These are phyloP conservation scores for Xylaria telfairii DNA, from an alignment of 495 filamentous ascomycete genomes.

Conservation along the genomic window DNA sequence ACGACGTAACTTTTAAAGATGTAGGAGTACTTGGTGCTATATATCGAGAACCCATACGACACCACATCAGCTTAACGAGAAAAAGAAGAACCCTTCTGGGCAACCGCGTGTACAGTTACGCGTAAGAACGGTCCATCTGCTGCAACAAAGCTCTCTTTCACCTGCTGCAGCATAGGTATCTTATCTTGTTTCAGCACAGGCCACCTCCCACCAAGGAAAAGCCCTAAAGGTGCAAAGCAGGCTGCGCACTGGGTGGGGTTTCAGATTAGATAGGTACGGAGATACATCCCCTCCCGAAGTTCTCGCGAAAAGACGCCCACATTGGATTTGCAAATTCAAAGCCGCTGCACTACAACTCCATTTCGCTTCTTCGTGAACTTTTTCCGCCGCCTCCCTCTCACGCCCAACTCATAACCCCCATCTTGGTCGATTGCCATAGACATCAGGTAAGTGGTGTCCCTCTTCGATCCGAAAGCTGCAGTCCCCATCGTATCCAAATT, in stretches of 20 bases:
- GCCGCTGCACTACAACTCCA: conserved; percentile 31
- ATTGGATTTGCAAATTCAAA: conserved; percentile 38
- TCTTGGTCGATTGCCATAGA: conserved; percentile 37
- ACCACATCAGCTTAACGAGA: no score
- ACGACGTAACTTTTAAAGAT: no score
- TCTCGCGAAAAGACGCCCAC: conserved; percentile 36
- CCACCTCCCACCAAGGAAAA: background rate
- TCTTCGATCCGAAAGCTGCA: background rate
- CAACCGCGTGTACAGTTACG: no score
- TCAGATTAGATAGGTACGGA: conserved; percentile 25
- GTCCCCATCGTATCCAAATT: background rate
- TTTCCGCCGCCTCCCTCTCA: conserved; percentile 32
- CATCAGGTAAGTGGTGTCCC: conserved; percentile 37
- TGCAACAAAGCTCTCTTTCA: no score
- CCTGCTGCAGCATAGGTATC: no score
- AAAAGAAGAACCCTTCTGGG: no score
- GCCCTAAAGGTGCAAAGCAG: background rate
- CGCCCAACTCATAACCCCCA: conserved; percentile 20
- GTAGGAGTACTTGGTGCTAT: no score
- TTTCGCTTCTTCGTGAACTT: conserved; percentile 34
- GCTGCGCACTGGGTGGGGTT: no score
- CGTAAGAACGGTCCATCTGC: no score
- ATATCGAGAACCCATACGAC: no score
- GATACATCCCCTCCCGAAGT: conserved; percentile 35
- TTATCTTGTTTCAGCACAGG: no score